Conservation (phyloP, 306 rosid genomes). For the Mimosa bimucronata region DNA sequence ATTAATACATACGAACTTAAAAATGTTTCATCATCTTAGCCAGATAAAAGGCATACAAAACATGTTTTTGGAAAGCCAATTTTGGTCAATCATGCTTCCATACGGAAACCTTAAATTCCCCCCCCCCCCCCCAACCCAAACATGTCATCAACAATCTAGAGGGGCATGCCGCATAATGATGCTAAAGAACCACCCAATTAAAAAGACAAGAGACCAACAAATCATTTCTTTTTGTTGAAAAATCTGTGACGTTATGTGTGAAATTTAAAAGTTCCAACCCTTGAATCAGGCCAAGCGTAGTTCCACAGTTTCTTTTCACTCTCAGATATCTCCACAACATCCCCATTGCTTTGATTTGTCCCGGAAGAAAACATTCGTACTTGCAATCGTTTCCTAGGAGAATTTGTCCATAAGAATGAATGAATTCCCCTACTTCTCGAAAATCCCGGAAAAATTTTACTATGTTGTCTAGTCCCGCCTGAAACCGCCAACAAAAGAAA, state of each 20-base stretch:
- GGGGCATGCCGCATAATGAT: background rate
- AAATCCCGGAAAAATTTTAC: constrained; percentile 42
- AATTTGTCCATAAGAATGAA: constrained; percentile 41
- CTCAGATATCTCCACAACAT: constrained; percentile 52
- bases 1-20: background rate
- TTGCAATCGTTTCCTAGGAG: constrained; percentile 41
- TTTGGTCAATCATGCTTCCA: background rate
- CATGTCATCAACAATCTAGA: background rate
- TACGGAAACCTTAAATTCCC: background rate
- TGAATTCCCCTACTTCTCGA: constrained; percentile 40
- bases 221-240: background rate
- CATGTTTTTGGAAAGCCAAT: background rate
- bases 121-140: too few species aligned
- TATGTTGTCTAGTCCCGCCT: constrained; percentile 56
- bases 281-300: constrained; percentile 69
- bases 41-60: background rate
- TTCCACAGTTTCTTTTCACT: constrained; percentile 46
- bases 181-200: background rate
- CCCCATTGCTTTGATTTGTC: constrained; percentile 43
- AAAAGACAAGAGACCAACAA: background rate
- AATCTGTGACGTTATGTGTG: background rate
- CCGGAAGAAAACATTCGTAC: constrained; percentile 49
- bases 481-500: constrained; percentile 23
- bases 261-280: constrained; percentile 47
- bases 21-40: background rate